Evolutionary conservation across 441 rosid genomes (phyloP).

Genomic region (Lepidium campestre): DNA sequence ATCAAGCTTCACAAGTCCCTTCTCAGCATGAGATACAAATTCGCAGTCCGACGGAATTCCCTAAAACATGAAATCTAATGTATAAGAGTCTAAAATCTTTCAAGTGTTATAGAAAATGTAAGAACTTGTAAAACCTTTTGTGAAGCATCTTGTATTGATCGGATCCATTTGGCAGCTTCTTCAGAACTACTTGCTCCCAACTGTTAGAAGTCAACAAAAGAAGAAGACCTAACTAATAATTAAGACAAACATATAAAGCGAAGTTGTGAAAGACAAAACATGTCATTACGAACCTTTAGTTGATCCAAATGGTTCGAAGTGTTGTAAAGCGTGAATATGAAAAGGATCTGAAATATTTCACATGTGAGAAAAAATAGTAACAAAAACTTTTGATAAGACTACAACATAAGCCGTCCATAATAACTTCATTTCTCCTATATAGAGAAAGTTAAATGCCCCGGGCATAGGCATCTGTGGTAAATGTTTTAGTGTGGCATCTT

Average conservation of each 20-base stretch:
- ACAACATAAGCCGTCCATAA: too few species aligned
- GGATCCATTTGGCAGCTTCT: constrained; percentile 92
- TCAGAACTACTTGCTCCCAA: constrained; percentile 94
- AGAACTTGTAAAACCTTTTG: constrained; percentile 42
- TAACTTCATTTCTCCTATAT: too few species aligned
- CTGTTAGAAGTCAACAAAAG: constrained; percentile 30
- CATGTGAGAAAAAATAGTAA: neutral
- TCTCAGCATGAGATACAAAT: constrained; percentile 51
- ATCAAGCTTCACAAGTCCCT: constrained; percentile 41
- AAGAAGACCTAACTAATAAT: neutral
- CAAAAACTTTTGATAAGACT: neutral
- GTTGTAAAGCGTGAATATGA: constrained; percentile 72
- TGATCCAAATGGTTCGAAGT: constrained; percentile 67
- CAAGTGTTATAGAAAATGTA: neutral
- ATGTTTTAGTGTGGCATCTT: too few species aligned
- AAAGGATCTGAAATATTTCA: constrained; percentile 60
- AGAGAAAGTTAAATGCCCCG: too few species aligned
- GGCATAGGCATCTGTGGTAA: too few species aligned
- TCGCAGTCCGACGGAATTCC: constrained; percentile 45
- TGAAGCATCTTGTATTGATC: constrained; percentile 60
- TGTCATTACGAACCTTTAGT: constrained; percentile 55
- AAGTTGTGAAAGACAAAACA: neutral
- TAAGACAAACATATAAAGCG: neutral
- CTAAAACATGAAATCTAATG: constrained; percentile 30
- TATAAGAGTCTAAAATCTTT: neutral